These are phyloP conservation scores for Thielaviopsis populi DNA, from an alignment of 2,329 filamentous ascomycete species.

Conservation along the genomic window DNA sequence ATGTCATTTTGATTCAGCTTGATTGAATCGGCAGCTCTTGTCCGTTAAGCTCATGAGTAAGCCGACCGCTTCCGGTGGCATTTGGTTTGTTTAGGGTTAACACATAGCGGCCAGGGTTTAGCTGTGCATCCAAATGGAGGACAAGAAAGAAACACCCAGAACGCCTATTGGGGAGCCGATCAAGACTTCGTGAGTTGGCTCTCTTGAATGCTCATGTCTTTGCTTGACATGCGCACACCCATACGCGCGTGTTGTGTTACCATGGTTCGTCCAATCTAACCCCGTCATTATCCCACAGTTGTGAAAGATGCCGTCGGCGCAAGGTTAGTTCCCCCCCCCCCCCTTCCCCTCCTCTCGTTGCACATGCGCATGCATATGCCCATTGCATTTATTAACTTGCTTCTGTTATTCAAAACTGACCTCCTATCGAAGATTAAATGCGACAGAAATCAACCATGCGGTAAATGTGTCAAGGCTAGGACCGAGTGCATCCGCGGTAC, in stretches of 20 bases:
- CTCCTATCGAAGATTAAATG: conserved; percentile 31
- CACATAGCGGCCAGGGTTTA: not conserved
- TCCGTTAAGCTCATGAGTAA: not conserved
- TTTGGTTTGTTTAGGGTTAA: not conserved
- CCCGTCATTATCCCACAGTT: conserved; percentile 21
- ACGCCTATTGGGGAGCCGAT: conserved; percentile 26
- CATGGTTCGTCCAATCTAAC: not conserved
- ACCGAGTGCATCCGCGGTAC: conserved; percentile 28
- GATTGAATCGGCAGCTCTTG: not conserved
- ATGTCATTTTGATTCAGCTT: not conserved
- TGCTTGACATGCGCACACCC: not conserved
- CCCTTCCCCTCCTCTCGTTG: not conserved
- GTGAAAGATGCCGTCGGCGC: conserved; percentile 30
- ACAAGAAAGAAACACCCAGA: not conserved
- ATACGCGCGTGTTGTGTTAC: not conserved
- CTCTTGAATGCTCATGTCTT: not conserved
- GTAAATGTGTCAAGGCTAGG: conserved; percentile 31
- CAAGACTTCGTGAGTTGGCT: conserved; percentile 25
- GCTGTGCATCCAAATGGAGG: conserved; percentile 19
- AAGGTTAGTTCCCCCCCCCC: conserved; percentile 23
- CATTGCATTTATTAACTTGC: not conserved
- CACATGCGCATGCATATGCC: not conserved
- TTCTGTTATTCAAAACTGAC: conserved; percentile 20
- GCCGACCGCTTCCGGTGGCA: not conserved
- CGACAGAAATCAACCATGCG: conserved; percentile 36